phyloP scores from a whole-genome alignment of 768 basidiomycete genomes.

The Leccinum ochraceum region DNA sequence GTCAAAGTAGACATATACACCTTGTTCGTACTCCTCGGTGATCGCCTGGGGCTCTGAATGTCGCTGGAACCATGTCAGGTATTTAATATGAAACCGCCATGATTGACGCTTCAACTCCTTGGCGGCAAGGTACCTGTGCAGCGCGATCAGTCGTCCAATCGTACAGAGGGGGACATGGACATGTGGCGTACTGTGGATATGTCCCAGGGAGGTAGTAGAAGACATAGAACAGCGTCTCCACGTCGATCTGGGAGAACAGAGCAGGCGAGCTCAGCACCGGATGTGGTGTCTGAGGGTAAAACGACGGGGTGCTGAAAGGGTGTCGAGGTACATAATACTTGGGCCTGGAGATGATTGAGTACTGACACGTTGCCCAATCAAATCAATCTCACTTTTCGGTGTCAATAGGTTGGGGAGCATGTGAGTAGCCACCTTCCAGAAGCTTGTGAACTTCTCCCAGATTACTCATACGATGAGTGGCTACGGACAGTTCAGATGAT shows the following conservation, averaged over 20 bases:
- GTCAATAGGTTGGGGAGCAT: constrained; percentile 89
- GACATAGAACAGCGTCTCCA: constrained; percentile 97
- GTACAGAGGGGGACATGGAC: constrained; percentile 1
- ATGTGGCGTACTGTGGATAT: constrained; percentile 79
- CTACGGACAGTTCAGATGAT: constrained; percentile 33
- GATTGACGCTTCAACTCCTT: constrained; percentile 96
- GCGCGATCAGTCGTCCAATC: constrained; percentile 1
- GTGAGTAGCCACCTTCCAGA: constrained; percentile 87
- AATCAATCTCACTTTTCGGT: constrained; percentile 82
- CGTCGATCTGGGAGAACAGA: constrained; percentile 88
- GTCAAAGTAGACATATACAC: constrained; percentile 98
- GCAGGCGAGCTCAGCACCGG: constrained; percentile 78
- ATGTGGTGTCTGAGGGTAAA: constrained; percentile 91
- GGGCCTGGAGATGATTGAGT: constrained; percentile 56
- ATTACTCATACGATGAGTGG: constrained; percentile 83
- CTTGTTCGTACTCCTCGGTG: constrained; percentile 99
- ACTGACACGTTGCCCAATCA: background rate
- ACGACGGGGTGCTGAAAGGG: constrained; percentile 86
- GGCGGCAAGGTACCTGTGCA: constrained; percentile 83
- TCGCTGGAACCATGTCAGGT: constrained; percentile 99
- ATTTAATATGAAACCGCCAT: constrained; percentile 99
- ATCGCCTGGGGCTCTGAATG: constrained; percentile 98
- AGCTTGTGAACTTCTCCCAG: constrained; percentile 90
- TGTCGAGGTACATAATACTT: constrained; percentile 96
- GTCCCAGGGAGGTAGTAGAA: constrained; percentile 98